phyloP scores from a whole-genome alignment of 2,329 filamentous ascomycete genomes.

The Mycosphaerelloides madeirae region DNA sequence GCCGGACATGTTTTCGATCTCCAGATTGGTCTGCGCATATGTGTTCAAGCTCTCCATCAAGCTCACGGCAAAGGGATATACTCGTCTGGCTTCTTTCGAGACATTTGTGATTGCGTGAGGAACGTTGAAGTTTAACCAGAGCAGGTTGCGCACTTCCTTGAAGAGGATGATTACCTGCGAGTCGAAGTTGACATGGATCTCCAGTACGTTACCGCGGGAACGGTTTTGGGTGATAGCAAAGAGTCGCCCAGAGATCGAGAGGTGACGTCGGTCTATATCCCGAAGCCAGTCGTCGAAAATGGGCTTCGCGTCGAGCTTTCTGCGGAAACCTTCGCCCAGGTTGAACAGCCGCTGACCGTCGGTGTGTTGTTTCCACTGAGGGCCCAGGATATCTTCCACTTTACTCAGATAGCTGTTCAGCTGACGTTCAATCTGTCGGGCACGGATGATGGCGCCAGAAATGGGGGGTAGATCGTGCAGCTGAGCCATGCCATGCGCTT shows the following conservation, averaged over 20 bases:
- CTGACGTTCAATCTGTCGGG: slow-evolving; percentile 92
- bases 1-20: slow-evolving; percentile 79
- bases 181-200: slow-evolving; percentile 93
- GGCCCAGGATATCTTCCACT: slow-evolving; percentile 94
- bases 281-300: slow-evolving; percentile 95
- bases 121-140: slow-evolving; percentile 91
- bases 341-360: slow-evolving; percentile 91
- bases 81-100: slow-evolving; percentile 96
- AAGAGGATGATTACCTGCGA: slow-evolving; percentile 95
- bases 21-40: slow-evolving; percentile 78
- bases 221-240: slow-evolving; percentile 86
- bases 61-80: slow-evolving; percentile 96
- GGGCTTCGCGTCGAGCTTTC: slow-evolving; percentile 88
- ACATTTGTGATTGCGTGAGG: slow-evolving; percentile 93
- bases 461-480: slow-evolving; percentile 92
- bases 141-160: slow-evolving; percentile 94
- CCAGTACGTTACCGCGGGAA: slow-evolving; percentile 81
- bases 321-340: slow-evolving; percentile 89
- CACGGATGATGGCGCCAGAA: slow-evolving; percentile 96
- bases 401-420: slow-evolving; percentile 97
- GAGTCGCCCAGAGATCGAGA: slow-evolving; percentile 85
- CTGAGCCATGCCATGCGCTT: slow-evolving; percentile 97
- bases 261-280: slow-evolving; percentile 81
- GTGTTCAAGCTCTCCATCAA: slow-evolving; percentile 98
- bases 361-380: slow-evolving; percentile 88